Evolutionary conservation across 768 basidiomycete genomes (phyloP), one percentile per base, ranked within the genome.

Genomic region (Phanerodontia chrysosporium): DNA sequence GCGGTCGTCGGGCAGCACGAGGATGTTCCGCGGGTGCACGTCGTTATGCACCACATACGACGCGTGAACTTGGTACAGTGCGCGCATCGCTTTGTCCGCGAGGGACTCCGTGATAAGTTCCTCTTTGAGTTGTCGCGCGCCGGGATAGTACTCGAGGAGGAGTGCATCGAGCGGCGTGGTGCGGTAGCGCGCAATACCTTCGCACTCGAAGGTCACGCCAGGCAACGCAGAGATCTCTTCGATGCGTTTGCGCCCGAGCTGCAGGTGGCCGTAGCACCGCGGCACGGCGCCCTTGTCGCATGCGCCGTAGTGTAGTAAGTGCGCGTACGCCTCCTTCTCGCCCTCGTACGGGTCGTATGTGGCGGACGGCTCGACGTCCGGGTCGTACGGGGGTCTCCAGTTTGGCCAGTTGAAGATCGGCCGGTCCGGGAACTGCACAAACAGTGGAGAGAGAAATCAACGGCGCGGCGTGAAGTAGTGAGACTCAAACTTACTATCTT

Each of bases 41-140:
- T 62, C 61, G n/a, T 49, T 44, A 35, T 62, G 61, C 35, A 27
- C 13, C 6, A 62, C 61, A 45, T 59, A 62, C 30, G 61, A 30
- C 16, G 52, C 27, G 35, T 62, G 61, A 7, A 62, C 46, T 4
- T 16, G 14, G 25, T 42, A 52, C 22, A 62, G 27, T 22, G 54
- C 30, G 21, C 55, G 35, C 29, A 58, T n/a, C 2, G 58, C 61
- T 21, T 22, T 28, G 16, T 62, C 61, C 3, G 61, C 61, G n/a
- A 55, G 25, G 2, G 18, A 6, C 9, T 32, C 16, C 2, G 62
- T 64, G 18, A 61, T 32, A 42, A 54, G 58, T 5, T 45, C 25
- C 9, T 28, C 14, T 5, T 27, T 28, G 16, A 64, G 18, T 30
- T 4, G 28, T 25, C n/a, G 29, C 36, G 51, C 35, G 24, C 58